These are phyloP conservation scores for Dictyophora rubrovolvata DNA, from an alignment of 768 basidiomycete species.

Conservation along the genomic window DNA sequence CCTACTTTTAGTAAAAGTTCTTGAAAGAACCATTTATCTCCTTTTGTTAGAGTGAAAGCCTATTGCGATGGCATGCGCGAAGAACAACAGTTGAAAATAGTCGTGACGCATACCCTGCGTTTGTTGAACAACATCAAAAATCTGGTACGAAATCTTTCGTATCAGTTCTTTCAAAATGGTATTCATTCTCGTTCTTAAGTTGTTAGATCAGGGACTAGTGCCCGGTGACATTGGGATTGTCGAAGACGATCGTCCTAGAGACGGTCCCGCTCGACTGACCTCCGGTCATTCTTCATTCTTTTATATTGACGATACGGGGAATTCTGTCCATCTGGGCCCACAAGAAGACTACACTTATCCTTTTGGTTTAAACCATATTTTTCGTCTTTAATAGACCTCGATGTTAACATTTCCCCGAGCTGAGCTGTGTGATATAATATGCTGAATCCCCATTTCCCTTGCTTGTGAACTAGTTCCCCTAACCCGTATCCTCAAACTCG, in stretches of 20 bases:
- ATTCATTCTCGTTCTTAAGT: neutral
- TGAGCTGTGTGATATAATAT: no score
- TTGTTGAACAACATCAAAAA: neutral
- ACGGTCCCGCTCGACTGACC: neutral
- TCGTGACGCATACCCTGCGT: neutral
- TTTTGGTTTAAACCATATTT: no score
- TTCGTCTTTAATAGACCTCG: no score
- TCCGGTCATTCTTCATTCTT: no score
- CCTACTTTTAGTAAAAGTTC: neutral
- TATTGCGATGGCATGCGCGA: neutral
- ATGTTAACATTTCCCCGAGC: no score
- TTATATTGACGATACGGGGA: no score
- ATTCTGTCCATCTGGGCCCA: no score
- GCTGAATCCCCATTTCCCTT: no score
- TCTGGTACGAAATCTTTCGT: no score
- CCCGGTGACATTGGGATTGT: neutral
- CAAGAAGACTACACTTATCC: no score
- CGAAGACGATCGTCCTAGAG: neutral
- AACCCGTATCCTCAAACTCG: no score
- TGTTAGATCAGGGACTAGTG: neutral
- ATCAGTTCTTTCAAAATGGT: neutral
- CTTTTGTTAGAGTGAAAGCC: neutral
- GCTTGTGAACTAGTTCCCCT: no score
- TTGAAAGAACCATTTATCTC: neutral
- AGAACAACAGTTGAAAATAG: neutral